Evolutionary conservation across 1,139 yeast genomes (phyloP), one percentile per base, ranked within the genome.

Genomic region (Magnusiomyces fungicola): DNA sequence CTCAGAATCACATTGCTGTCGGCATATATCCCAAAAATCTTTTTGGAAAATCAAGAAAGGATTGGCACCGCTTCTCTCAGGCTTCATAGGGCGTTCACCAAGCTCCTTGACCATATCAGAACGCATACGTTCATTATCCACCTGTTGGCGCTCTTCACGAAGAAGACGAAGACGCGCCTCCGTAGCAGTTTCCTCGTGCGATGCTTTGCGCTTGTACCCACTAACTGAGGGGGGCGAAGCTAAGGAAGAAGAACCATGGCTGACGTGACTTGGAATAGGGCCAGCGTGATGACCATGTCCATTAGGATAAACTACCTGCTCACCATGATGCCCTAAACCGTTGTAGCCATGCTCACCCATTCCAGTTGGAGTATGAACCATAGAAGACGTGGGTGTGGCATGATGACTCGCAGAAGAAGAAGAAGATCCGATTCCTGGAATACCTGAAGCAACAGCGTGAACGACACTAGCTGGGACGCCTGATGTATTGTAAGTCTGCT

Each of bases 21-120:
- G 64, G 48, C 73, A 67, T 24, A 60, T 61, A 29, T 69, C 72
- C 74, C 74, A 70, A 53, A 68, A 69, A 44, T 68, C 71, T 50
- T 69, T 70, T 50, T 71, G 74, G 55, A 69, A 70, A 18, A 71
- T 61, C 44, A 71, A 54, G 49, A 69, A 71, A n/a, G 74, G 74
- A 52, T 70, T 70, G 19, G 61, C 61, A 5, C 68, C 67, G 2
- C 60, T 52, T 21, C 71, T 58, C 43, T 68, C 71, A 1, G 74
- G 74, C 48, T 65, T 66, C 27, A 60, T 59, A 1, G 74, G 74
- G 32, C 66, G 59, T 24, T 65, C 66, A 1, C 74, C 74, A 9
- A 71, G 57, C 50, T 65, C 69, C 43, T 56, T 61, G 46, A 58
- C 60, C 59, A 65, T 56, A 44, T 62, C 70, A 50, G 58, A 59